These are phyloP conservation scores for Melastoma candidum DNA, from an alignment of 441 rosid species.

Conservation along the genomic window DNA sequence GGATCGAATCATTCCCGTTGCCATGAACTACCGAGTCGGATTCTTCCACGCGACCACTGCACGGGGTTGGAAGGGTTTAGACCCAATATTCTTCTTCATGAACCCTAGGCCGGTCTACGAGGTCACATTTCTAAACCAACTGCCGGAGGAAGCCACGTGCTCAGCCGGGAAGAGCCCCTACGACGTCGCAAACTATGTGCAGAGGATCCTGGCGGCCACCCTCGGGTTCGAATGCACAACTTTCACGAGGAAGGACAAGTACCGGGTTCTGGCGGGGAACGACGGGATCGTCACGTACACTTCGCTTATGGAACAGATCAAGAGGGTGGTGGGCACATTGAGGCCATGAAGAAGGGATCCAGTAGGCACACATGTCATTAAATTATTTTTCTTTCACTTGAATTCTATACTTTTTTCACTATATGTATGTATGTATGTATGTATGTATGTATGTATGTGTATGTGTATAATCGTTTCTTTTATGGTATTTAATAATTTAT, in stretches of 20 bases:
- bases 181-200: constrained; percentile 87
- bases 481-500: too few relatives aligned
- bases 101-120: constrained; percentile 87
- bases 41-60: constrained; percentile 94
- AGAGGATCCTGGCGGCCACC: constrained; percentile 77
- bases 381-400: too few relatives aligned
- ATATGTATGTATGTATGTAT: too few relatives aligned
- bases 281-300: constrained; percentile 64
- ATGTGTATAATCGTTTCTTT: too few relatives aligned
- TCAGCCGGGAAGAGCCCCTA: constrained; percentile 81
- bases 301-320: constrained; percentile 39
- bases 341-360: constrained; percentile 25
- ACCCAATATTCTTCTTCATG: constrained; percentile 88
- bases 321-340: constrained; percentile 47
- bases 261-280: constrained; percentile 70
- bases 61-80: constrained; percentile 79
- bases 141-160: constrained; percentile 73
- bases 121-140: constrained; percentile 76
- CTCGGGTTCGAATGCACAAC: constrained; percentile 89
- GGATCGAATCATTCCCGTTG: constrained; percentile 76
- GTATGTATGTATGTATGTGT: too few relatives aligned
- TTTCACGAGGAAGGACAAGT: constrained; percentile 82
- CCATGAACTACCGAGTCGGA: constrained; percentile 85
- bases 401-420: too few relatives aligned
- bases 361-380: too few relatives aligned